Evolutionary conservation across 805 yeast species (phyloP), one percentile per base, ranked within the genome.

Genomic region (Spathaspora girioi): DNA sequence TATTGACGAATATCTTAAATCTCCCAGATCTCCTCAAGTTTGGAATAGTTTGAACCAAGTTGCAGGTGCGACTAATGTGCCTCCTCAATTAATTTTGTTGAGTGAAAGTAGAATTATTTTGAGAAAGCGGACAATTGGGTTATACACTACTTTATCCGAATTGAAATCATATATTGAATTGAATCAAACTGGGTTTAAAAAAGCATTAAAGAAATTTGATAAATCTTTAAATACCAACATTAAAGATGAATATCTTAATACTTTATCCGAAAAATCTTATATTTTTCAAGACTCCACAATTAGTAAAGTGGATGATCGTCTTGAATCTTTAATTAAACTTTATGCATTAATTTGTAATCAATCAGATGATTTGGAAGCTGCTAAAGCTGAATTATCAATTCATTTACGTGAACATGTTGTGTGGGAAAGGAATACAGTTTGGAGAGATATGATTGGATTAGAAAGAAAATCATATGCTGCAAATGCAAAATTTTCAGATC

Each of bases 381-480:
- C 83, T 32, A 78, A 70, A 56, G 66, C 76, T 3, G 87, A 83
- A 59, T 68, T 85, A 54, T 80, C 82, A 50, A 76, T 84, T 1
- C 82, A 78, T 54, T 68, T 79, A 51, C 69, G 82, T 57, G 83
- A 79, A 55, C 82, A 78, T 55, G 79, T 79, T 46, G 81, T 79
- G 2, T 79, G 81, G 78, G 82, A 79, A 59, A 66, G 83, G 61
- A 76, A 78, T 54, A 78, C 82, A 0, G 79, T 79, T 12, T 79
- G 83, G 83, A 73, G 79, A 59, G 82, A 78, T 55, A 77, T 79
- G 82, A 75, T 79, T 50, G 82, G 81, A 1, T 63, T 78, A 56
- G 97, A 92, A 65, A 80, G 97, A 58, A 88, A 88, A 60, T 76
- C 92, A 0, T 93, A 91, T 60, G 90, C 89, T 18, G 91, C 92